phyloP scores from a whole-genome alignment of 306 rosid species.

The Astragalus membranaceus region DNA sequence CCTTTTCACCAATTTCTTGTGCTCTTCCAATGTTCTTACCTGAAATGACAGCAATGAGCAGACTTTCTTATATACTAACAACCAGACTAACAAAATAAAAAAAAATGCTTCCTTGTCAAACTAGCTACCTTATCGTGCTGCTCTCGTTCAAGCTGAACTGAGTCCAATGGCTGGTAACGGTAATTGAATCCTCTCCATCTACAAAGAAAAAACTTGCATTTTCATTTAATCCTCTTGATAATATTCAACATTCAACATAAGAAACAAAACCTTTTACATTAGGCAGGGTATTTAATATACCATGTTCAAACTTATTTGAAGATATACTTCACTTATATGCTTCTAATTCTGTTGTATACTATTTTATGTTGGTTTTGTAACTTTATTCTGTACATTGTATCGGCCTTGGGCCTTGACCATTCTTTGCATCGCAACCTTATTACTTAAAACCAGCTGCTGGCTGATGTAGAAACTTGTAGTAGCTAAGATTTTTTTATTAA shows the following conservation, averaged over 20 bases:
- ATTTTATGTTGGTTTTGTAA: not conserved
- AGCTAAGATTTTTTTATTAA: not conserved
- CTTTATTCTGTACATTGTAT: not conserved
- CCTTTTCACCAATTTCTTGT: constrained; percentile 53
- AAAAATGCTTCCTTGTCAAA: not conserved
- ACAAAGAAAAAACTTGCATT: not conserved
- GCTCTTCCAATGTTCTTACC: constrained; percentile 77
- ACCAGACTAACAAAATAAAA: not conserved
- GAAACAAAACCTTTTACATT: not conserved
- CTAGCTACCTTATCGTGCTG: constrained; percentile 55
- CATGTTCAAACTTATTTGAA: not conserved
- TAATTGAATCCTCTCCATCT: constrained; percentile 76
- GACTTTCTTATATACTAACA: not conserved
- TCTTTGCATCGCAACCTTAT: not conserved
- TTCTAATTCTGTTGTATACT: not conserved
- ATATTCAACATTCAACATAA: not conserved
- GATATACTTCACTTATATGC: not conserved
- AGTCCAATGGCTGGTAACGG: constrained; percentile 47
- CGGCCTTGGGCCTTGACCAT: not conserved
- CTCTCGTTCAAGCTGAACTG: constrained; percentile 52
- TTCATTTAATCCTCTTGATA: not conserved
- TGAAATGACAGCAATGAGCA: constrained; percentile 21
- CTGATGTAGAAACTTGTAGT: not conserved
- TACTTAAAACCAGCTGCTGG: not conserved
- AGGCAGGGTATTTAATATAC: not conserved